These are phyloP conservation scores for Aspergillus bertholletiae DNA, from an alignment of 495 filamentous ascomycete genomes.

Conservation along the genomic window DNA sequence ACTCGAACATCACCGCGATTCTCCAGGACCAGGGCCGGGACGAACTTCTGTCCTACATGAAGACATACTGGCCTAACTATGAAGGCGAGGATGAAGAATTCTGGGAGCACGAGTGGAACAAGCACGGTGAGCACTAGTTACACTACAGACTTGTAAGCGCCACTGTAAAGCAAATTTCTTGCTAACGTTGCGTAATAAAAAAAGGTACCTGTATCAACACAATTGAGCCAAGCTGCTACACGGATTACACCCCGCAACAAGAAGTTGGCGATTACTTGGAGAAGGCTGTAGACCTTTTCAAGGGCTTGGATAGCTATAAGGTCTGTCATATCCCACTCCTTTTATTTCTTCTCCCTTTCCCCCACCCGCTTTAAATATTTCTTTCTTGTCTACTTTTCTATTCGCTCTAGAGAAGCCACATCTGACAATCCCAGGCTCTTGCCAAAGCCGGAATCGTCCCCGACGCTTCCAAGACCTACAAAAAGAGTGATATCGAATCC, in stretches of 20 bases:
- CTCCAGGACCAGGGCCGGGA: constrained; percentile 52
- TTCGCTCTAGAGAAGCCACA: not conserved
- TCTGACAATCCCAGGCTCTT: constrained; percentile 43
- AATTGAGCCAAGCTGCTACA: constrained; percentile 71
- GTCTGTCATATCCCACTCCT: constrained; percentile 24
- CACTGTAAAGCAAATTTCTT: not conserved
- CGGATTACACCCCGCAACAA: constrained; percentile 52
- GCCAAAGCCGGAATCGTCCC: constrained; percentile 62
- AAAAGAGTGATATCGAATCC: constrained; percentile 52
- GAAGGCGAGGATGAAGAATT: constrained; percentile 59
- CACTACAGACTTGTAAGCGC: not conserved
- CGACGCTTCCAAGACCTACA: constrained; percentile 56
- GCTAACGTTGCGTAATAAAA: not conserved
- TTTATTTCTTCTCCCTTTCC: not conserved
- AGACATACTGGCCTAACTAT: constrained; percentile 65
- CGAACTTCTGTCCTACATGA: constrained; percentile 65
- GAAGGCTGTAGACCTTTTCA: constrained; percentile 57
- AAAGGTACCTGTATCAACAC: constrained; percentile 52
- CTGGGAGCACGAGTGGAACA: constrained; percentile 81
- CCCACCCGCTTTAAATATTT: not conserved
- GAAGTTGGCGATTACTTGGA: constrained; percentile 60
- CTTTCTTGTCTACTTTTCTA: too few species aligned
- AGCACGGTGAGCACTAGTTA: constrained; percentile 52
- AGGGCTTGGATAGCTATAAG: constrained; percentile 56
- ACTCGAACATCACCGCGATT: constrained; percentile 63